Evolutionary conservation across 1,139 yeast genomes (phyloP), one percentile per base, ranked within the genome.

Genomic region (Sugiyamaella pinicola): DNA sequence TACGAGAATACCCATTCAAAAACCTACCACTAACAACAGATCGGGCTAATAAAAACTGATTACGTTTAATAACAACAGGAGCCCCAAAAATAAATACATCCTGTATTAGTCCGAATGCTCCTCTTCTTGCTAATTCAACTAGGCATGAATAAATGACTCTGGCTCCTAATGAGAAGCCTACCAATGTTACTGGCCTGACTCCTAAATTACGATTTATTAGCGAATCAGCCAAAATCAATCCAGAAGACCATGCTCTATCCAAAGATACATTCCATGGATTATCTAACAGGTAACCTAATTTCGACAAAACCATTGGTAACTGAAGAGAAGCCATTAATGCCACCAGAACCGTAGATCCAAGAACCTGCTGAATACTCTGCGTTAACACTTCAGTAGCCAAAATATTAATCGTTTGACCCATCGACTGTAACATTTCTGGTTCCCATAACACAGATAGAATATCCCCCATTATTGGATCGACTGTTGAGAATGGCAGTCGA

Each of bases 401-500:
- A 64, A 95, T 91, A 58, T 83, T 82, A 59, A 95, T 91, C 0
- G 99, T 95, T 68, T 93, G 97, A 64, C 99, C 99, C 82, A 89
- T 90, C 48, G 96, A 87, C 58, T 83, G 87, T 64, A 95, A 81
- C 95, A 95, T 88, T 63, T 95, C 99, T 0, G 99, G 99, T 69
- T 95, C 99, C 99, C 99, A 95, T 46, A 87, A 74, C 13, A 95
- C 75, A 0, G 98, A 89, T 64, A 87, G 87, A 62, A 93, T 74
- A 69, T 95, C 99, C 10, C 99, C 99, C 95, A 93, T 90, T 0
- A 91, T 88, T 0, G 99, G 99, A 67, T 95, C 99, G 4, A 93
- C 87, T 0, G 99, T 93, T 1, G 96, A 88, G 67, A 91, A 95
- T 2, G 99, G 99, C 58, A 95, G 77, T 66, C 99, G 78, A 13